Evolutionary conservation across 2,329 filamentous ascomycete species (phyloP).

Genomic region (Penicillium sp.): DNA sequence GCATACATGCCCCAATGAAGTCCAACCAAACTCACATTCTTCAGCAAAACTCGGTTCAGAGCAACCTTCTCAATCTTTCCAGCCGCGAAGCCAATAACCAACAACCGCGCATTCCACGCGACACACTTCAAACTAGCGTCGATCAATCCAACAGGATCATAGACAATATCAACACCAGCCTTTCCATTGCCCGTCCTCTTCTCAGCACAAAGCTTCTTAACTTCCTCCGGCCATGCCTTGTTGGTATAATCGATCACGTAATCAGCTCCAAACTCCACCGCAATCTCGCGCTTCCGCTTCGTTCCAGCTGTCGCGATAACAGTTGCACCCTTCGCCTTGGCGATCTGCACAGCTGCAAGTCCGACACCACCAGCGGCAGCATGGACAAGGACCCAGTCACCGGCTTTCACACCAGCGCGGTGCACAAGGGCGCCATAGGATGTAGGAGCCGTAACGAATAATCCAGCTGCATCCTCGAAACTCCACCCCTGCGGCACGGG

Average conservation of each 20-base stretch:
- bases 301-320: conserved; percentile 93
- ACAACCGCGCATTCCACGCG: conserved; percentile 85
- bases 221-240: conserved; percentile 66
- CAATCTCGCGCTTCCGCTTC: conserved; percentile 75
- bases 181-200: conserved; percentile 64
- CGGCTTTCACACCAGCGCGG: conserved; percentile 72
- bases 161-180: conserved; percentile 83
- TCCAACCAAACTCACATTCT: conserved; percentile 89
- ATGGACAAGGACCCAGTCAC: conserved; percentile 87
- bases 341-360: conserved; percentile 87
- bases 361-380: conserved; percentile 92
- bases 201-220: conserved; percentile 64
- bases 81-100: conserved; percentile 87
- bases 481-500: conserved; percentile 80
- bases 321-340: conserved; percentile 85
- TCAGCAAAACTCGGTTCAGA: conserved; percentile 87
- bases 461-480: conserved; percentile 78
- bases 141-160: conserved; percentile 89
- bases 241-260: conserved; percentile 77
- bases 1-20: conserved; percentile 90
- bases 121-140: conserved; percentile 87
- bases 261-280: conserved; percentile 79
- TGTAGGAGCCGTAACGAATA: conserved; percentile 91
- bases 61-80: conserved; percentile 88
- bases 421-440: conserved; percentile 81